Conservation (phyloP, 352 stramenopile species). For the Pythium vanterpoolii region DNA sequence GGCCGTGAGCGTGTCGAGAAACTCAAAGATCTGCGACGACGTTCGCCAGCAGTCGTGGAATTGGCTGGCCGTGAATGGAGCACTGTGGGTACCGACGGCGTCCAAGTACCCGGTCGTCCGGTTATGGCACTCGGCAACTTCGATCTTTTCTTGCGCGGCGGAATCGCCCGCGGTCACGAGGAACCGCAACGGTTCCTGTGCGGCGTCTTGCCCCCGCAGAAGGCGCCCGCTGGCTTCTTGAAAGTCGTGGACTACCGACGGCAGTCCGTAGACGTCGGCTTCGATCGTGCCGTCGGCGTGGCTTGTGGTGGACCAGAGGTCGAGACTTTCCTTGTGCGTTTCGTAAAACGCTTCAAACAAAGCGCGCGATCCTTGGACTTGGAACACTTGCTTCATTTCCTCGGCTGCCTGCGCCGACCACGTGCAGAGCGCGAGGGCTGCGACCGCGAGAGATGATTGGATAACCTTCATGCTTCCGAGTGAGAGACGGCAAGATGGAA, state of each 20-base stretch:
- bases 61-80: conserved; percentile 19
- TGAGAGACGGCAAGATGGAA: background rate
- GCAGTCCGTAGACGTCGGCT: background rate
- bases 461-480: background rate
- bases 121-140: conserved; percentile 10
- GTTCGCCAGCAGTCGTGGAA: conserved; percentile 38
- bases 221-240: background rate
- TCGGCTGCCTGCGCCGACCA: background rate
- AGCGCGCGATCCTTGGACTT: background rate
- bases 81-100: background rate
- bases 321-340: conserved; percentile 3
- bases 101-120: conserved; percentile 10
- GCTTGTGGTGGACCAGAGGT: conserved; percentile 11
- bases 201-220: background rate
- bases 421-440: background rate
- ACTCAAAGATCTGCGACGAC: conserved; percentile 21
- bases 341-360: conserved; percentile 14
- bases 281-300: conserved; percentile 14
- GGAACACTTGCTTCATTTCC: conserved; percentile 1
- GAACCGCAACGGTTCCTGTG: background rate
- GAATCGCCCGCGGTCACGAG: background rate
- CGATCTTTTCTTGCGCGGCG: conserved; percentile 1
- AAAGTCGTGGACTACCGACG: background rate
- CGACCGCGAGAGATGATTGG: background rate
- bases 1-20: conserved; percentile 24